Evolutionary conservation across 2,329 filamentous ascomycete genomes (phyloP), one percentile per base, ranked within the genome.

Genomic region (Aspergillus melleus): DNA sequence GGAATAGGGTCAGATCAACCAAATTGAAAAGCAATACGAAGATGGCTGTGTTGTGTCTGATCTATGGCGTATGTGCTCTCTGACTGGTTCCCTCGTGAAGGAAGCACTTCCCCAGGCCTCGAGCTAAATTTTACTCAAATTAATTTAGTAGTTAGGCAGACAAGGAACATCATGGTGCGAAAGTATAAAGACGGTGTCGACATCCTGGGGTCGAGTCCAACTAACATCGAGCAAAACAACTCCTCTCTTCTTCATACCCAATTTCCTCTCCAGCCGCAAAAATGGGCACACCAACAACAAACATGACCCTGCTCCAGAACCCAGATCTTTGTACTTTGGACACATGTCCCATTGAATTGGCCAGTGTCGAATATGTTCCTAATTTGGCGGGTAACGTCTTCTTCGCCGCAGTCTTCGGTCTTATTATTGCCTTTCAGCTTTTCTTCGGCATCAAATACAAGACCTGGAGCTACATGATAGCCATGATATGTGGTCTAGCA

Each of bases 401-500:
- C 51, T 85, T 86, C 66, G 61, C 82, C 2, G 80, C 72, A 39
- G 64, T 88, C 42, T 88, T 86, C 67, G 70, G 66, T 51, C 32
- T 82, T 44, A 65, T 80, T 6, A 14, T 85, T 49, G 68, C 74
- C 30, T 78, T 77, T 65, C 63, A 83, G 26, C 61, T 70, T 44
- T 75, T 74, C 47, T 80, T 79, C 61, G 77, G 72, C 32, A 55
- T 79, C 52, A 80, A 76, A 10, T 80, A 81, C 55, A 77, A 76
- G 54, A 83, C 80, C 11, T 79, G 78, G 58, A 77, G 76, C 52
- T 88, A 86, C 73, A 76, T 77, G 55, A 63, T 82, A n/a, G 80
- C 82, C 49, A 82, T 89, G 75, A 57, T 77, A 1, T 72, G 82
- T 0, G 87, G 87, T 6, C 76, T 84, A 19, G 52, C 81, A 46